Conservation (phyloP, 495 filamentous ascomycete species). For the Penicillium argentinense region DNA sequence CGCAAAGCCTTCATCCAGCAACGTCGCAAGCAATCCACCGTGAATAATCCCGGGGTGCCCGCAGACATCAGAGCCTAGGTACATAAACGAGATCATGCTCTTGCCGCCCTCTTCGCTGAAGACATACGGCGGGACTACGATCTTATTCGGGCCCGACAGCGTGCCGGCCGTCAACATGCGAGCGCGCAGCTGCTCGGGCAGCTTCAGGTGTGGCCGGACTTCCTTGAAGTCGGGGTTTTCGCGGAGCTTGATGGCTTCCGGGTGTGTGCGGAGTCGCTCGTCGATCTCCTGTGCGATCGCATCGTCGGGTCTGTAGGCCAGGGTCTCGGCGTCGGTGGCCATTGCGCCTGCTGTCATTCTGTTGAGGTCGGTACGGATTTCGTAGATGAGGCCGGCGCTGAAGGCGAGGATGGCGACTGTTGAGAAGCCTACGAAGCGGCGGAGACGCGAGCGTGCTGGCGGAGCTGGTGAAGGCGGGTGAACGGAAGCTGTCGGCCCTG, state of each 20-base stretch:
- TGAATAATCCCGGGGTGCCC: conserved; percentile 92
- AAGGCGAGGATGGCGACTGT: conserved; percentile 40
- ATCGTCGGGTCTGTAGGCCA: conserved; percentile 66
- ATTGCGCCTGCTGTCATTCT: conserved; percentile 49
- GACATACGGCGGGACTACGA: conserved; percentile 78
- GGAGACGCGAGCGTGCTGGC: conserved; percentile 31
- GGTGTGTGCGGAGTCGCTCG: conserved; percentile 71
- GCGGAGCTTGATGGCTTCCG: conserved; percentile 65
- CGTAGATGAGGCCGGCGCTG: conserved; percentile 28
- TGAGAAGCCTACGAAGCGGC: conserved; percentile 40
- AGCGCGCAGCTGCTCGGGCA: conserved; percentile 61
- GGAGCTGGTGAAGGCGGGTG: conserved; percentile 9
- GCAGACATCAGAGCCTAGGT: conserved; percentile 79
- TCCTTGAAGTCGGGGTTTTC: conserved; percentile 67
- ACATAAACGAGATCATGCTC: conserved; percentile 69
- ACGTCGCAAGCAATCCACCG: conserved; percentile 85
- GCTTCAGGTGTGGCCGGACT: conserved; percentile 82
- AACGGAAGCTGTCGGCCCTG: conserved; percentile 10
- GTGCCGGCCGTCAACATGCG: conserved; percentile 84
- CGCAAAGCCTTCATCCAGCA: conserved; percentile 89
- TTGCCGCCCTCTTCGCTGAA: conserved; percentile 74
- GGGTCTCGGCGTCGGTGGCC: conserved; percentile 70
- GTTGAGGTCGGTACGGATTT: conserved; percentile 23
- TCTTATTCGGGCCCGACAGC: conserved; percentile 69
- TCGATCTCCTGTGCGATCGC: conserved; percentile 64